Conservation (phyloP, 805 yeast species). For the Brettanomyces sp. region DNA sequence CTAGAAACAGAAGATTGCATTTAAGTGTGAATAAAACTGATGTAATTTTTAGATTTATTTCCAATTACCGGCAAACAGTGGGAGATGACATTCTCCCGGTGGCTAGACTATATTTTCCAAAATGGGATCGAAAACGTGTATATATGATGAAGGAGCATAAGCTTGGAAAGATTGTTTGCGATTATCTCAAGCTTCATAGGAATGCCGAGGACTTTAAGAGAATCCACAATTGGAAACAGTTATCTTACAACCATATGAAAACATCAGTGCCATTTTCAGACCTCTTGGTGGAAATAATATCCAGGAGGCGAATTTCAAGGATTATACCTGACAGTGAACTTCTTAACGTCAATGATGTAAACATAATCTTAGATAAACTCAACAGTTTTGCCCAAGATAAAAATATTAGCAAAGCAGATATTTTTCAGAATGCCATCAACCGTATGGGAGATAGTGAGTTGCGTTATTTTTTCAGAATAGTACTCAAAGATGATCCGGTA, state of each 20-base stretch:
- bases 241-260: slow-evolving; percentile 24
- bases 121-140: slow-evolving; percentile 42
- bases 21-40: slow-evolving; percentile 7
- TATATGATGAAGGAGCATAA: slow-evolving; percentile 58
- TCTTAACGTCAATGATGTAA: slow-evolving; percentile 41
- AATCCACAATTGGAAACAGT: slow-evolving; percentile 36
- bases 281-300: slow-evolving; percentile 39
- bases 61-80: slow-evolving; percentile 42
- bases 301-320: slow-evolving; percentile 33
- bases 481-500: slow-evolving; percentile 53
- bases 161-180: slow-evolving; percentile 40
- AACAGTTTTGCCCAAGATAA: slow-evolving; percentile 16
- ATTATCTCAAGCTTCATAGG: slow-evolving; percentile 48
- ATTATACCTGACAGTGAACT: slow-evolving; percentile 7
- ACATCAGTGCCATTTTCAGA: slow-evolving; percentile 38
- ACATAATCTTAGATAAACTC: slow-evolving; percentile 35
- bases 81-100: slow-evolving; percentile 64
- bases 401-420: not conserved
- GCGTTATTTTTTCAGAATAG: slow-evolving; percentile 57
- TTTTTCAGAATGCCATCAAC: slow-evolving; percentile 7
- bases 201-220: slow-evolving; percentile 51
- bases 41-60: slow-evolving; percentile 30
- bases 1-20: slow-evolving; percentile 7
- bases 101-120: slow-evolving; percentile 51
- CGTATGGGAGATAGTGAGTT: slow-evolving; percentile 54